Conservation (phyloP, 1,284 basidiomycete genomes). For the Xerocomus alliaceus region DNA sequence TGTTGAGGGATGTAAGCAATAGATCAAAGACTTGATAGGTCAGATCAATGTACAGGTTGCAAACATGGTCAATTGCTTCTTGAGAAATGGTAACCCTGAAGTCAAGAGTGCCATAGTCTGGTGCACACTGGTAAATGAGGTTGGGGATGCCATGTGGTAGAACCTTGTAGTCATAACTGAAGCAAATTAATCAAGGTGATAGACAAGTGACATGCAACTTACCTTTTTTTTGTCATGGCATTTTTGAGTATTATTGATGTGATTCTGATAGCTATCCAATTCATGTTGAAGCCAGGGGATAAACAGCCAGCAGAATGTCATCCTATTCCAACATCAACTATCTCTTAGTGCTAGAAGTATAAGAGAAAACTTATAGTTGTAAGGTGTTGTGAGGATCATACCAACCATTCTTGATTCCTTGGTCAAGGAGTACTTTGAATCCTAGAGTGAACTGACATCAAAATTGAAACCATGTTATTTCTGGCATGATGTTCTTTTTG, state of each 20-base stretch:
- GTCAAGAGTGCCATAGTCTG: not conserved
- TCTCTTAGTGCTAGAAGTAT: not conserved
- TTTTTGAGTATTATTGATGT: constrained; percentile 24
- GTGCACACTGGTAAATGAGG: not conserved
- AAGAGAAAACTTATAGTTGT: not conserved
- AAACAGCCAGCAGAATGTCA: constrained; percentile 30
- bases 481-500: not conserved
- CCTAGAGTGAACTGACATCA: not conserved
- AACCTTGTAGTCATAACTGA: no score
- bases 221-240: constrained; percentile 23
- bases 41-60: not conserved
- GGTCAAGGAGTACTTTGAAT: not conserved
- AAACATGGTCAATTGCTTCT: not conserved
- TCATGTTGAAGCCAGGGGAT: constrained; percentile 37
- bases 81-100: not conserved
- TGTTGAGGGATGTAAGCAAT: no score
- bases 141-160: not conserved
- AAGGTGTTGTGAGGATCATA: not conserved
- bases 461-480: not conserved
- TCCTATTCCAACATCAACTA: not conserved
- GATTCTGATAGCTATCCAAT: constrained; percentile 20
- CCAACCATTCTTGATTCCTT: not conserved
- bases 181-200: no score
- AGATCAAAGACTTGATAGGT: no score
- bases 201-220: no score